Base-by-base conservation (phyloP, 2,329 filamentous ascomycete genomes). In the Diaporthe vaccinii region DNA sequence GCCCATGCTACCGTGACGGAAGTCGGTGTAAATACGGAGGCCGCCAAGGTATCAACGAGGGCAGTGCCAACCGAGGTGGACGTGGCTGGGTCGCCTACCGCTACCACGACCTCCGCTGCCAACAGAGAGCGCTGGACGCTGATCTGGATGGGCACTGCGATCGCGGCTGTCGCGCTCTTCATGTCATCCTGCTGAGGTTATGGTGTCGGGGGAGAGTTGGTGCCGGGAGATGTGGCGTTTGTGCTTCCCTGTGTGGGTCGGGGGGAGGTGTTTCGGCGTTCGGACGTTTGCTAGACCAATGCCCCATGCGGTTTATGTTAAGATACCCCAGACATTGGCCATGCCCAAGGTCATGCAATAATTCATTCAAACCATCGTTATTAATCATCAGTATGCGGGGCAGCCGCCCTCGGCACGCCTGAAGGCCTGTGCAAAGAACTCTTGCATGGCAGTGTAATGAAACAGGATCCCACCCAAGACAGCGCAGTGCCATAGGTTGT, bases 401-500 rank as follows among this genome's bases (percentile, higher is more conserved):
- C 90, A 92, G n/a, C 89, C 89, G 62, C 85, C 88, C 81, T 91
- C 82, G 2, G 93, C 93, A 76, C 93, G 89, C 78, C 88, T 85
- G 84, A 96, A 96, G 15, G 94, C 94, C 55, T 89, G 90, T 6
- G 93, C 89, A 81, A 99, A 99, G 84, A 99, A 97, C 74, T 95
- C 91, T 84, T 98, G 94, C 96, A 99, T 98, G 25, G 97, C 97
- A 31, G 90, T 89, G 85, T 98, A 99, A 84, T 99, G 97, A 83
- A 98, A 98, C n/a, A 98, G 84, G 75, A 99, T 99, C 15, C 97
- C 97, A 22, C 96, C 95, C 39, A 99, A 87, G 15, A 99, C 97
- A 10, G 97, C 97, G 46, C 98, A 85, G 84, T 99, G 97, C 97
- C 97, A 99, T 75, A 99, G 92, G 84, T 99, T 99, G 85, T 99